A percentile compares a stretch with the other conserved stretches of the same genome.
These are phyloP conservation scores for Lachnellula willkommii DNA, from an alignment of 2,329 filamentous ascomycete species.

Conservation along the genomic window DNA sequence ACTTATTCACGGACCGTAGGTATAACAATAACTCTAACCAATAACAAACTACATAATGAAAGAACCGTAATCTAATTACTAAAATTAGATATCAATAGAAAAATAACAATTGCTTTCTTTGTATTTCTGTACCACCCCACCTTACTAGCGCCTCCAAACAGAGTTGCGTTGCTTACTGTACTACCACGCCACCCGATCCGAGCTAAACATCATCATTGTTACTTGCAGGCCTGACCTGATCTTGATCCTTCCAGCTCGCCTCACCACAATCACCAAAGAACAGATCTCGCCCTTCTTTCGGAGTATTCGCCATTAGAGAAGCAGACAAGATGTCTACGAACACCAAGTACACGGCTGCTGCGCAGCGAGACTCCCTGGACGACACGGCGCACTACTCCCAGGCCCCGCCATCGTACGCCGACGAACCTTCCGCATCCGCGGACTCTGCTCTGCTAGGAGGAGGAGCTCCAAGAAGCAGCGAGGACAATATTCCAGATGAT, in stretches of 20 bases:
- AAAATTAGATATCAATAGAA: too few relatives aligned
- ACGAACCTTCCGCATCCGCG: slow-evolving; percentile 48
- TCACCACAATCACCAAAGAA: background rate
- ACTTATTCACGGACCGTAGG: too few relatives aligned
- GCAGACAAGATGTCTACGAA: slow-evolving; percentile 59
- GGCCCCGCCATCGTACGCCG: slow-evolving; percentile 77
- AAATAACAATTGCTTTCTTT: too few relatives aligned
- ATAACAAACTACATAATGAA: too few relatives aligned
- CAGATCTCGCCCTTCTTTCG: background rate
- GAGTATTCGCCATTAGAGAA: background rate
- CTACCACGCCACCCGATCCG: background rate
- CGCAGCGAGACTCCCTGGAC: slow-evolving; percentile 81
- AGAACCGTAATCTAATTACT: too few relatives aligned
- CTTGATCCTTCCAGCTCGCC: background rate
- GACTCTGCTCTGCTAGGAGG: slow-evolving; percentile 55
- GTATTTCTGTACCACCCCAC: too few relatives aligned
- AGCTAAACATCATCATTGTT: slow-evolving; percentile 4
- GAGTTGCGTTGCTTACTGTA: too few relatives aligned
- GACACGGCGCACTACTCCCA: slow-evolving; percentile 61
- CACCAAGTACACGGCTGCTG: slow-evolving; percentile 76
- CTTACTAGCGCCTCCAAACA: too few relatives aligned
- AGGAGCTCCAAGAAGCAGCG: slow-evolving; percentile 68
- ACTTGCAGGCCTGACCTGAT: background rate
- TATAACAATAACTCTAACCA: too few relatives aligned
- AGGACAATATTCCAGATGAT: slow-evolving; percentile 92